These are phyloP conservation scores for Amanita inopinata DNA, from an alignment of 768 basidiomycete species.

Conservation along the genomic window DNA sequence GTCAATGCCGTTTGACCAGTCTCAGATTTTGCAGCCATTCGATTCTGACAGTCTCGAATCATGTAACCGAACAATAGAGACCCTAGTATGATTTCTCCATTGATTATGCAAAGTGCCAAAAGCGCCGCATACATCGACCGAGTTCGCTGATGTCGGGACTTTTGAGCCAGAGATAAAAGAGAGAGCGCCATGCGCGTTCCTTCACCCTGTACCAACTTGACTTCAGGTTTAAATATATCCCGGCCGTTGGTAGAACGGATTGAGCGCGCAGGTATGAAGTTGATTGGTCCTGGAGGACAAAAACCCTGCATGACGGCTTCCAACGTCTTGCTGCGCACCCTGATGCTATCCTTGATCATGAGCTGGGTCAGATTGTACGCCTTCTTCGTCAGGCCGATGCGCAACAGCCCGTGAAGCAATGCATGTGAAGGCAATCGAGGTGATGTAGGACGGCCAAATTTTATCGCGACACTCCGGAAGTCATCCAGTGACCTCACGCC, in stretches of 20 bases:
- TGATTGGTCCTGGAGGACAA: slow-evolving; percentile 42
- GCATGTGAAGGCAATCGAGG: slow-evolving; percentile 53
- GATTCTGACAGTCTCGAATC: slow-evolving; percentile 52
- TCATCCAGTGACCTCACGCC: slow-evolving; percentile 7
- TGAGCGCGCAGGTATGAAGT: slow-evolving; percentile 22
- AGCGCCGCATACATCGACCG: slow-evolving; percentile 52
- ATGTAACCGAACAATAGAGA: slow-evolving; percentile 59
- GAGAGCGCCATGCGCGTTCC: slow-evolving; percentile 40
- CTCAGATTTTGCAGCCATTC: slow-evolving; percentile 13
- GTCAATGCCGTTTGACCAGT: slow-evolving; percentile 3
- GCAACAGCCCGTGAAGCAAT: slow-evolving; percentile 56
- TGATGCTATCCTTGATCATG: slow-evolving; percentile 47
- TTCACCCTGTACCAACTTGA: slow-evolving; percentile 23
- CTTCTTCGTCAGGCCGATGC: slow-evolving; percentile 34
- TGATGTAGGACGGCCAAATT: slow-evolving; percentile 32
- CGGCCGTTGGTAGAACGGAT: neutral
- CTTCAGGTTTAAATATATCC: slow-evolving; percentile 8
- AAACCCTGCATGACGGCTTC: slow-evolving; percentile 29
- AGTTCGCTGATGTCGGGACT: slow-evolving; percentile 44
- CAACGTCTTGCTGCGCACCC: slow-evolving; percentile 39
- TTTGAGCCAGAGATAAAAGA: slow-evolving; percentile 44
- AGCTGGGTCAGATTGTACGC: slow-evolving; percentile 39
- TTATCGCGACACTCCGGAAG: slow-evolving; percentile 13
- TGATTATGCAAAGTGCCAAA: slow-evolving; percentile 56
- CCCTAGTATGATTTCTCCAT: slow-evolving; percentile 74